phyloP scores from a whole-genome alignment of 495 filamentous ascomycete genomes.

The Aspergillus haitiensis region DNA sequence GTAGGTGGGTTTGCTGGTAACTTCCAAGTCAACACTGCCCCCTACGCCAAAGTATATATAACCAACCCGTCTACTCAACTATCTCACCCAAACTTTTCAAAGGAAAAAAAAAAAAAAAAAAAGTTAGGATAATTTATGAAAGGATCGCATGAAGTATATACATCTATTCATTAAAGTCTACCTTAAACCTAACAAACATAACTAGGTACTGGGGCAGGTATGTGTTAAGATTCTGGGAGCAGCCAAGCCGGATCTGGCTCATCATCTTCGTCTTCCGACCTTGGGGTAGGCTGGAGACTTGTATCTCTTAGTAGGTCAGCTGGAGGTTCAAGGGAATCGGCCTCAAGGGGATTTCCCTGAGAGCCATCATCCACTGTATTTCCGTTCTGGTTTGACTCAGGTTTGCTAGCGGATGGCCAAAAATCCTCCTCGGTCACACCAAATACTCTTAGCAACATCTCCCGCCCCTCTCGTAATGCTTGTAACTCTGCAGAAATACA shows the following conservation, averaged over 20 bases:
- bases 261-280: slow-evolving; percentile 47
- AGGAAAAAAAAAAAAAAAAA: no score
- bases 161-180: no score
- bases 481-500: slow-evolving; percentile 87
- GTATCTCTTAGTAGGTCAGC: slow-evolving; percentile 42
- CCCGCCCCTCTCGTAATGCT: slow-evolving; percentile 70
- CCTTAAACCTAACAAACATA: no score
- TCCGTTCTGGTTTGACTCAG: neutral
- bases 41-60: no score
- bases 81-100: no score
- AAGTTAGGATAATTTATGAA: no score
- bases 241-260: slow-evolving; percentile 53
- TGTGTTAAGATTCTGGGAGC: slow-evolving; percentile 32
- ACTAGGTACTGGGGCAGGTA: no score
- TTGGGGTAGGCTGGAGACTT: slow-evolving; percentile 27
- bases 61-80: no score
- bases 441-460: slow-evolving; percentile 60
- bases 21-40: no score
- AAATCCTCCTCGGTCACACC: slow-evolving; percentile 28
- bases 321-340: slow-evolving; percentile 41
- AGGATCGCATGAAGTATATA: neutral
- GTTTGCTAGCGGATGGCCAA: slow-evolving; percentile 19
- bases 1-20: no score
- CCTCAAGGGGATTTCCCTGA: slow-evolving; percentile 26
- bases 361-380: slow-evolving; percentile 12